Conservation (phyloP, 2,329 filamentous ascomycete species). For the Nemania sp. region DNA sequence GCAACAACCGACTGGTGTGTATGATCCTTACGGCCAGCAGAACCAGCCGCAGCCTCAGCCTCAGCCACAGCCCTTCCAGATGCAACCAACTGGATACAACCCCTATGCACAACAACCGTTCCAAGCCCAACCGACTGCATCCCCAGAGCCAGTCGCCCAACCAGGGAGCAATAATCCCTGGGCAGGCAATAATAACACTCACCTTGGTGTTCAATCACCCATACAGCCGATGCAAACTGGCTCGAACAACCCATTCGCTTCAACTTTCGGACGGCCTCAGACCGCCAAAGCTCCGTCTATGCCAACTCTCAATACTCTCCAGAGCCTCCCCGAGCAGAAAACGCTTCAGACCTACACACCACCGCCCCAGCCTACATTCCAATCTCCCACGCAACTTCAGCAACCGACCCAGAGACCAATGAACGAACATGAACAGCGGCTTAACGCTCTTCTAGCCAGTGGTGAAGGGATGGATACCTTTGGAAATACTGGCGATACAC, state of each 20-base stretch:
- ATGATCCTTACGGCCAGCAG: conserved; percentile 76
- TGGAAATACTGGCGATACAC: conserved; percentile 94
- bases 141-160: conserved; percentile 72
- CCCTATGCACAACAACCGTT: conserved; percentile 66
- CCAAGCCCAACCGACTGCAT: conserved; percentile 55
- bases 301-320: conserved; percentile 74
- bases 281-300: conserved; percentile 69
- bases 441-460: conserved; percentile 86
- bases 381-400: conserved; percentile 54
- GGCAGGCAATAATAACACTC: conserved; percentile 71
- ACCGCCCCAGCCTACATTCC: conserved; percentile 58
- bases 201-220: conserved; percentile 63
- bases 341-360: conserved; percentile 68
- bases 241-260: conserved; percentile 97
- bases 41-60: conserved; percentile 51
- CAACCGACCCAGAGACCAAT: conserved; percentile 62
- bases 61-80: conserved; percentile 56
- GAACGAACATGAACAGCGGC: conserved; percentile 75
- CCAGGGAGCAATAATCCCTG: conserved; percentile 95
- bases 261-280: conserved; percentile 70
- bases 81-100: conserved; percentile 67
- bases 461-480: conserved; percentile 98
- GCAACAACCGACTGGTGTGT: conserved; percentile 73
- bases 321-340: conserved; percentile 80
- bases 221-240: conserved; percentile 88